These are phyloP conservation scores for Pythium plurisporium DNA, from an alignment of 352 stramenopile genomes.

Conservation along the genomic window DNA sequence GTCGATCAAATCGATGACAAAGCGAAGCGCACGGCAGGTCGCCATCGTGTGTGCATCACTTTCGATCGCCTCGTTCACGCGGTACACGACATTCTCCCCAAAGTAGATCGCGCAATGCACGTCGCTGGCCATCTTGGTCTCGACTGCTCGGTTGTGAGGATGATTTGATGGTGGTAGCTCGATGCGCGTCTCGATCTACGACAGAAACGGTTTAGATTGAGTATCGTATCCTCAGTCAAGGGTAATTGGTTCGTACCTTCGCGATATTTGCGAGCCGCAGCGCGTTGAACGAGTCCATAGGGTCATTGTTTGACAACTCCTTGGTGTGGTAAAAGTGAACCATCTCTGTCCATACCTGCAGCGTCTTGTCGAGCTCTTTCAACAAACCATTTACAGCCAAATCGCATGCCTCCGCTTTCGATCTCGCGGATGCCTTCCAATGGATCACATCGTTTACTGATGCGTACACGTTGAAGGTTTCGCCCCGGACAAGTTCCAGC, in stretches of 20 bases:
- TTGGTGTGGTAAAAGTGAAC: slow-evolving; percentile 74
- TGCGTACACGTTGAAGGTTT: slow-evolving; percentile 50
- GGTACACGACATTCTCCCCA: slow-evolving; percentile 39
- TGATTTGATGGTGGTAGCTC: background rate
- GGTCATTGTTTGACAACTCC: slow-evolving; percentile 36
- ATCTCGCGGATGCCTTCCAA: slow-evolving; percentile 31
- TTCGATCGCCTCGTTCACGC: slow-evolving; percentile 47
- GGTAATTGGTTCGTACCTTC: slow-evolving; percentile 39
- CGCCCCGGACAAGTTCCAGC: slow-evolving; percentile 56
- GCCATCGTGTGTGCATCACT: slow-evolving; percentile 42
- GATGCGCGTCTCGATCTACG: slow-evolving; percentile 9
- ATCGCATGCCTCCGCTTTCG: slow-evolving; percentile 64
- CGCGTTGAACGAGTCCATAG: slow-evolving; percentile 53
- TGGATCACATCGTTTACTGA: slow-evolving; percentile 63
- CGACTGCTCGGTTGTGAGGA: slow-evolving; percentile 2
- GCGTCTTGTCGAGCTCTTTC: slow-evolving; percentile 43
- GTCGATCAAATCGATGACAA: slow-evolving; percentile 70
- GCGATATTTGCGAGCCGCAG: slow-evolving; percentile 64
- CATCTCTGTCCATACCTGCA: slow-evolving; percentile 54
- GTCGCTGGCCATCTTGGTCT: slow-evolving; percentile 11
- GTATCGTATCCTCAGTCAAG: no score
- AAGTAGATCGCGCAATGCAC: slow-evolving; percentile 31
- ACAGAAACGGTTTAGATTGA: no score
- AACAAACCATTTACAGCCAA: slow-evolving; percentile 58
- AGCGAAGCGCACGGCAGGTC: slow-evolving; percentile 48